Percentiles rank a stretch among this genome's conserved stretches.
Evolutionary conservation across 352 stramenopile species (phyloP).

Genomic region (Phytopythium vexans): DNA sequence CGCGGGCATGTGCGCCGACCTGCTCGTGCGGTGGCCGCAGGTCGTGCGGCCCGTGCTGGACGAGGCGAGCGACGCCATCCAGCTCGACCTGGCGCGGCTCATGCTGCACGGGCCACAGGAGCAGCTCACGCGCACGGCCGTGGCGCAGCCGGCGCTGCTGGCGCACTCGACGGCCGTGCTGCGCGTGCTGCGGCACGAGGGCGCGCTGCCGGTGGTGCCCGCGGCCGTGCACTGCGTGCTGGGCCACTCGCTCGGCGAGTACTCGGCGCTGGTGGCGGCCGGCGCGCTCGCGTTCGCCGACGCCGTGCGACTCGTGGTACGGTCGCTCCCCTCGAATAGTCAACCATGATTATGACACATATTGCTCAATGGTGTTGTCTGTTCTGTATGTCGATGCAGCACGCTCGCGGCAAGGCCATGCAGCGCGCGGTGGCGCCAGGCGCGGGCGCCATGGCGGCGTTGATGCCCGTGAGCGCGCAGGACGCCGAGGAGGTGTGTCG

Average conservation of each 20-base stretch:
- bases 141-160: conserved; percentile 79
- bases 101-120: conserved; percentile 62
- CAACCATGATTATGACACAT: too few relatives aligned
- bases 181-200: conserved; percentile 67
- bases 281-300: conserved; percentile 61
- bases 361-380: neutral
- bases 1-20: conserved; percentile 73
- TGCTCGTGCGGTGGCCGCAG: conserved; percentile 68
- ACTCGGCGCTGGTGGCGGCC: conserved; percentile 78
- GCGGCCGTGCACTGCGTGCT: conserved; percentile 38
- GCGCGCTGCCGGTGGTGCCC: conserved; percentile 28
- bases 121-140: conserved; percentile 65
- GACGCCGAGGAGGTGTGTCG: conserved; percentile 58
- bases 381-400: conserved; percentile 14
- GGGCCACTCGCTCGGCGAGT: conserved; percentile 86
- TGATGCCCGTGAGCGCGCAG: conserved; percentile 55
- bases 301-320: conserved; percentile 61
- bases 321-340: neutral
- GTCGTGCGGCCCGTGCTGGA: conserved; percentile 55
- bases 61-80: conserved; percentile 73
- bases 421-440: conserved; percentile 50
- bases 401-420: conserved; percentile 70
- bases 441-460: conserved; percentile 68
- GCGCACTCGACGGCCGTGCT: conserved; percentile 73
- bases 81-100: conserved; percentile 45